These are phyloP conservation scores for Sporothrix curviconia DNA, from an alignment of 2,329 filamentous ascomycete species.

Conservation along the genomic window DNA sequence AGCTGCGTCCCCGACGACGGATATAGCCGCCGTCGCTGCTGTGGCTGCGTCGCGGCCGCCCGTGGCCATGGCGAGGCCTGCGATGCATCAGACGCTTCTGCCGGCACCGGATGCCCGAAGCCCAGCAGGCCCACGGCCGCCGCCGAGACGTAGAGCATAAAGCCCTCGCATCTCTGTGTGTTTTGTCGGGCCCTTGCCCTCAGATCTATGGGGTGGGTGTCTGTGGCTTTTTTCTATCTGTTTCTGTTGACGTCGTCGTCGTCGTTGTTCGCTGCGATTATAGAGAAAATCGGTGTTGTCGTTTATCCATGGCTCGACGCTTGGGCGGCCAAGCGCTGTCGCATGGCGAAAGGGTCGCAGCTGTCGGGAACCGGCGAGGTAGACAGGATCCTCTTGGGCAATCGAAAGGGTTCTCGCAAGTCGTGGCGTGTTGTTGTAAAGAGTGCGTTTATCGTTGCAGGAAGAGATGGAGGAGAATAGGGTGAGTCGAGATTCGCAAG, in stretches of 20 bases:
- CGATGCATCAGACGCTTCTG: slow-evolving; percentile 12
- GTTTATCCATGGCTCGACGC: slow-evolving; percentile 11
- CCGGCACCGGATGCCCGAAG: slow-evolving; percentile 16
- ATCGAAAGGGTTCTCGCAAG: background rate
- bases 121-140: slow-evolving; percentile 19
- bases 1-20: background rate
- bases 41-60: background rate
- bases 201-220: no score
- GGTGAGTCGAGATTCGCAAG: background rate
- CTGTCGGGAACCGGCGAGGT: background rate
- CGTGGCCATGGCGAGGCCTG: background rate
- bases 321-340: background rate
- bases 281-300: background rate
- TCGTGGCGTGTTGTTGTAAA: background rate
- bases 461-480: background rate
- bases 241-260: background rate
- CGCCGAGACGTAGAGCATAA: slow-evolving; percentile 19
- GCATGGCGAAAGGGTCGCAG: slow-evolving; percentile 11
- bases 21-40: background rate
- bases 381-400: background rate
- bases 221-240: no score
- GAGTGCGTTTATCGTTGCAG: background rate
- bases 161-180: slow-evolving; percentile 19
- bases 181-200: background rate
- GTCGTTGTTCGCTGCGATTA: background rate